Evolutionary conservation across 2,329 filamentous ascomycete species (phyloP).

Genomic region (Chaetomium olivaceum): DNA sequence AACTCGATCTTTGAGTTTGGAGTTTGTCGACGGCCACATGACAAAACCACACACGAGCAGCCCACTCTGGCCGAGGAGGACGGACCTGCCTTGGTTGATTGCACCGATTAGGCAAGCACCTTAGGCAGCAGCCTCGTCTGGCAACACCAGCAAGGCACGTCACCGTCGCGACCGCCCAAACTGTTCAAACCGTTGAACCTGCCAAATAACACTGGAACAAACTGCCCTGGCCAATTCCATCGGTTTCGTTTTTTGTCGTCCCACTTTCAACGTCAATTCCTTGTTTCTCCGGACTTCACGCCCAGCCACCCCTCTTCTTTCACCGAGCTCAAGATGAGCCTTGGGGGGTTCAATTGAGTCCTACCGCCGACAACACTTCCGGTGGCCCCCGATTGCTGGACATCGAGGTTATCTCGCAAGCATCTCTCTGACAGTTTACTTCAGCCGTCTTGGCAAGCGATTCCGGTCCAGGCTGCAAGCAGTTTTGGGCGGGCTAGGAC

Average conservation of each 20-base stretch:
- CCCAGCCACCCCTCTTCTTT: not conserved
- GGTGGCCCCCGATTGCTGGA: not conserved
- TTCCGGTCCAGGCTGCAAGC: not conserved
- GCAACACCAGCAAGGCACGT: not conserved
- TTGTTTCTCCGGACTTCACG: not conserved
- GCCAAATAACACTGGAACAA: not conserved
- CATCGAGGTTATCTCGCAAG: not conserved
- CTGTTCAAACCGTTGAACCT: not conserved
- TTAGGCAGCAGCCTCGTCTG: conserved; percentile 18
- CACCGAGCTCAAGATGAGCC: not conserved
- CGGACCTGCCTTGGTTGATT: not conserved
- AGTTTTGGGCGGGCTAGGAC: not conserved
- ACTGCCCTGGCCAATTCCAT: not conserved
- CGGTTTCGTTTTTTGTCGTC: not conserved
- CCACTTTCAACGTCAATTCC: not conserved
- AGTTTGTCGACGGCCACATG: not conserved
- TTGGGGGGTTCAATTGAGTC: not conserved
- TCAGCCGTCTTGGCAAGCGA: not conserved
- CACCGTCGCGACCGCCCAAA: not conserved
- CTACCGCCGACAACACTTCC: not conserved
- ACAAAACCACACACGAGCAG: no score
- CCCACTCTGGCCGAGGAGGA: not conserved
- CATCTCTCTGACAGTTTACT: not conserved
- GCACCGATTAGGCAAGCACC: conserved; percentile 8
- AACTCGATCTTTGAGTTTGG: not conserved